Conservation (phyloP, 2,329 filamentous ascomycete species). For the Aspergillus brasiliensis region DNA sequence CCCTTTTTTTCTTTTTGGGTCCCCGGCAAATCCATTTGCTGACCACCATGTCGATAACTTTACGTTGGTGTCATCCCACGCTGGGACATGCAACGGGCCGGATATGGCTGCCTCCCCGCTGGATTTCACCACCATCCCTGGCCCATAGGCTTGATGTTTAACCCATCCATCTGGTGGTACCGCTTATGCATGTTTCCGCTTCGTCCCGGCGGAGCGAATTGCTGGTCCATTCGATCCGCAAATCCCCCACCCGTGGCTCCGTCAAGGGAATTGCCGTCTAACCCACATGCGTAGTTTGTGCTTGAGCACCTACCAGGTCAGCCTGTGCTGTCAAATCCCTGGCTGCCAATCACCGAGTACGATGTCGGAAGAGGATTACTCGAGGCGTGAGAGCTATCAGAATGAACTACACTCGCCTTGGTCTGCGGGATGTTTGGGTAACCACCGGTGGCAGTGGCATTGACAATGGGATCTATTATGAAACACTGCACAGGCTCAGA, state of each 20-base stretch:
- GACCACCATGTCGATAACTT: not conserved
- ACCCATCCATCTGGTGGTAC: not conserved
- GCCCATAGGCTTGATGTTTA: not conserved
- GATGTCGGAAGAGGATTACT: not conserved
- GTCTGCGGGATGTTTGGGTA: not conserved
- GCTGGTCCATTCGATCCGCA: not conserved
- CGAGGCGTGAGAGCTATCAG: not conserved
- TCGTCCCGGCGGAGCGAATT: not conserved
- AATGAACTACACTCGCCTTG: not conserved
- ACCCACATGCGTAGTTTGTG: not conserved
- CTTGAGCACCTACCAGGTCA: not conserved
- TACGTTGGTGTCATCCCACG: slow-evolving; percentile 10
- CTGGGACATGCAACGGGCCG: slow-evolving; percentile 5
- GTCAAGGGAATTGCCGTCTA: not conserved
- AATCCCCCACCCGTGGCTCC: not conserved
- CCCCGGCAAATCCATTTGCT: not conserved
- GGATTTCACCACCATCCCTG: not conserved
- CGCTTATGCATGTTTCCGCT: slow-evolving; percentile 8
- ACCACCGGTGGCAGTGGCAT: not conserved
- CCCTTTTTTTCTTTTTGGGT: too few relatives aligned
- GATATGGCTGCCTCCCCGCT: not conserved
- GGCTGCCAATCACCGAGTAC: not conserved
- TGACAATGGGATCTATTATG: not conserved
- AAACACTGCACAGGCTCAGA: not conserved
- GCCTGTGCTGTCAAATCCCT: not conserved